These are phyloP conservation scores for Talinum fruticosum DNA, from an alignment of 148 eudicot genomes.

Conservation along the genomic window DNA sequence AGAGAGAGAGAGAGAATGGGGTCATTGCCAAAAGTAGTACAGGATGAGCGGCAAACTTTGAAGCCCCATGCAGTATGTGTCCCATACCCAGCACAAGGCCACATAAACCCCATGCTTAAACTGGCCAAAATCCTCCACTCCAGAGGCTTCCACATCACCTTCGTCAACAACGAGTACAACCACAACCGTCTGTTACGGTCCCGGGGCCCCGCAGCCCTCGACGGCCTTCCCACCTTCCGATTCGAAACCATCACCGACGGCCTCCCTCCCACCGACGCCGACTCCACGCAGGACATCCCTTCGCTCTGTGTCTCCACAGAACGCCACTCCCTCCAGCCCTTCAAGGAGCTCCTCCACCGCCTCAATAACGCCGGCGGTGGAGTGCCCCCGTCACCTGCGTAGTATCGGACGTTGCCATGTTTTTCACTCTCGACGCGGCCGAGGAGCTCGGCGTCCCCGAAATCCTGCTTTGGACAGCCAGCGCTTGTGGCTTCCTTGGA, in stretches of 20 bases:
- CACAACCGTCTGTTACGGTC: conserved; percentile 23
- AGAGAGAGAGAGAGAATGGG: neutral
- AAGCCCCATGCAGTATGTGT: conserved; percentile 31
- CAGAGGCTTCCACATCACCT: conserved; percentile 30
- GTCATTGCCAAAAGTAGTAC: neutral
- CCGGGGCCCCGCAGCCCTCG: conserved; percentile 15
- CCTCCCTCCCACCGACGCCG: conserved; percentile 20
- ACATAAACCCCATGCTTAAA: conserved; percentile 30
- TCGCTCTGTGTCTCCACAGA: conserved; percentile 17
- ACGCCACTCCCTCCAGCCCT: conserved; percentile 2
- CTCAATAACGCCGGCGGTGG: conserved; percentile 11
- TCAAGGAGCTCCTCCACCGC: conserved; percentile 8
- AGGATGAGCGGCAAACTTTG: no score
- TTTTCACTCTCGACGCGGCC: conserved; percentile 19
- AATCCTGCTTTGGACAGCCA: conserved; percentile 40
- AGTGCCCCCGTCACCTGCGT: conserved; percentile 30
- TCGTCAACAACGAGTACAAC: conserved; percentile 27
- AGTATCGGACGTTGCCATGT: conserved; percentile 22
- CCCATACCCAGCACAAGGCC: conserved; percentile 34
- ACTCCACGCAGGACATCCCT: conserved; percentile 21
- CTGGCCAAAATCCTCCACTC: conserved; percentile 27
- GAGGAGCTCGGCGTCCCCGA: conserved; percentile 37
- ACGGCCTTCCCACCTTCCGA: conserved; percentile 21
- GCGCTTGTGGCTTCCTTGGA: conserved; percentile 33
- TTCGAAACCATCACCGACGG: conserved; percentile 31